Conservation (phyloP, 139 green algal species). For the Eudorina sp. region DNA sequence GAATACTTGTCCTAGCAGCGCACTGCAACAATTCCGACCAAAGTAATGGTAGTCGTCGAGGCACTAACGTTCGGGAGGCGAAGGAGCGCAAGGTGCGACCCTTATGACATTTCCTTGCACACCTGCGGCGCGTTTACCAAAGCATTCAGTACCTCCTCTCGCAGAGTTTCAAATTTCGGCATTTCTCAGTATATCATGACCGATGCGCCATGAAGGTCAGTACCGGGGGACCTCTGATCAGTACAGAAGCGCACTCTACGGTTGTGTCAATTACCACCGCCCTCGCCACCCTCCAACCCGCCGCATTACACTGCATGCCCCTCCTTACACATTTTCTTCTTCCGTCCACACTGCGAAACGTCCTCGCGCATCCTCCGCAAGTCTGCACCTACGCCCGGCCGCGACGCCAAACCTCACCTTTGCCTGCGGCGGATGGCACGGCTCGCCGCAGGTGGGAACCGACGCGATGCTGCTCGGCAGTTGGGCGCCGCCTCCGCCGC, state of each 20-base stretch:
- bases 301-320: background rate
- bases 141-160: too few relatives aligned
- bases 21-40: too few relatives aligned
- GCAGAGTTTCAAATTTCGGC: slow-evolving; percentile 49
- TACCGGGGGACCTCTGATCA: background rate
- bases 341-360: background rate
- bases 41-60: too few relatives aligned
- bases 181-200: slow-evolving; percentile 52
- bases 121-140: too few relatives aligned
- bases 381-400: too few relatives aligned
- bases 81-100: too few relatives aligned
- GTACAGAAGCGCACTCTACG: background rate
- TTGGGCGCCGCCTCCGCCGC: slow-evolving; percentile 20
- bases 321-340: background rate
- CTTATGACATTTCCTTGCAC: too few relatives aligned
- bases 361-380: too few relatives aligned
- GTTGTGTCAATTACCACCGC: background rate
- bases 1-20: too few relatives aligned
- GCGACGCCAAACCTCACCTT: too few relatives aligned
- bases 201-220: slow-evolving; percentile 54
- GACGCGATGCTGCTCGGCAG: slow-evolving; percentile 63
- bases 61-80: too few relatives aligned
- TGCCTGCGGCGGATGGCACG: background rate
- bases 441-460: slow-evolving; percentile 51
- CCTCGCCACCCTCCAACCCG: background rate